Percentiles rank a stretch among this genome's conserved stretches.
phyloP scores from a whole-genome alignment of 495 filamentous ascomycete species.

The Aspergillus baeticus region DNA sequence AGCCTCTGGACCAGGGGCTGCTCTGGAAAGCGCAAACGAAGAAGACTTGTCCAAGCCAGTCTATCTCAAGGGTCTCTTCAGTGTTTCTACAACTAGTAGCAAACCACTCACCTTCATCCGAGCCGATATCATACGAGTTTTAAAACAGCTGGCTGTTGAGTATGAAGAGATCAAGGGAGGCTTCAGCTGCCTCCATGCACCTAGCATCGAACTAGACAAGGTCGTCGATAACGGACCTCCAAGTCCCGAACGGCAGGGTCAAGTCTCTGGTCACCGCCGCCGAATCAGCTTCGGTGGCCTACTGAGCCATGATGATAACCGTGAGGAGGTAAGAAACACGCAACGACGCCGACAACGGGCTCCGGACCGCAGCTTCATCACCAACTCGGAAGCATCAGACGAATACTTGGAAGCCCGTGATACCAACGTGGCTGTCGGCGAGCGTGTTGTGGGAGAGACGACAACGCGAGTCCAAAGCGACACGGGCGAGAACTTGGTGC shows the following conservation, averaged over 20 bases:
- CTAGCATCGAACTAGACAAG: constrained; percentile 83
- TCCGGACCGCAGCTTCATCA: constrained; percentile 67
- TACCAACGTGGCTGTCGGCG: constrained; percentile 36
- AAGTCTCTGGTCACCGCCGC: constrained; percentile 61
- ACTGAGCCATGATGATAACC: constrained; percentile 58
- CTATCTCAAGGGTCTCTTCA: constrained; percentile 96
- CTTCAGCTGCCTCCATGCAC: constrained; percentile 83
- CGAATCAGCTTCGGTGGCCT: constrained; percentile 82
- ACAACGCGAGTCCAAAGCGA: constrained; percentile 85
- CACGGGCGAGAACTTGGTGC: constrained; percentile 71
- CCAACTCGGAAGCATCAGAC: constrained; percentile 77
- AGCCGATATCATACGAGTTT: constrained; percentile 85
- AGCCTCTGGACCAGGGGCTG: constrained; percentile 45
- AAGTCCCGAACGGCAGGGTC: constrained; percentile 53
- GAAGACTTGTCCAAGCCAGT: constrained; percentile 77
- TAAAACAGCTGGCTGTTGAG: constrained; percentile 84
- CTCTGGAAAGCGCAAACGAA: constrained; percentile 54
- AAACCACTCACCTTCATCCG: constrained; percentile 83
- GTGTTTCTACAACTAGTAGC: constrained; percentile 92
- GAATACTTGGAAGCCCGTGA: constrained; percentile 56
- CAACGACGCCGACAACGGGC: constrained; percentile 40
- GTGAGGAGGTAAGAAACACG: constrained; percentile 33
- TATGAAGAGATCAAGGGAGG: constrained; percentile 91
- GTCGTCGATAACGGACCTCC: constrained; percentile 57
- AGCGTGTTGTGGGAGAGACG: constrained; percentile 70